Percentiles rank a stretch among this genome's conserved stretches.
phyloP scores from a whole-genome alignment of 768 basidiomycete genomes.

The Boletus rex-veris region DNA sequence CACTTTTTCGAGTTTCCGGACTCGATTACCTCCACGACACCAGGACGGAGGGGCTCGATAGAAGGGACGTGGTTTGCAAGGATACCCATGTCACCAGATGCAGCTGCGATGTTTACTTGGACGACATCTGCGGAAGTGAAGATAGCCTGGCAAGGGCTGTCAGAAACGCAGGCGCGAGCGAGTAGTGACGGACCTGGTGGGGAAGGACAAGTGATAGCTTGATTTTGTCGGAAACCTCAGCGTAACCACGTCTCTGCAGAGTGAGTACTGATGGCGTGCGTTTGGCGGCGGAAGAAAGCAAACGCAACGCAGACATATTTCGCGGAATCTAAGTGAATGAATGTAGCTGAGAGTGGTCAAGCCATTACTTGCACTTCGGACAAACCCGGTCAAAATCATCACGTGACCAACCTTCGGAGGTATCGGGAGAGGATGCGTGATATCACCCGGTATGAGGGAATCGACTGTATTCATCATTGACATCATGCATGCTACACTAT shows the following conservation, averaged over 20 bases:
- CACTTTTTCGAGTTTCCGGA: conserved; percentile 84
- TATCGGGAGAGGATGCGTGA: too few species aligned
- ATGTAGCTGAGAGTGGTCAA: neutral
- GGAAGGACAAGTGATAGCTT: conserved; percentile 92
- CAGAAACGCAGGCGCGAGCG: conserved; percentile 4
- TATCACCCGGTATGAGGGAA: neutral
- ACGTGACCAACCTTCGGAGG: conserved; percentile 16
- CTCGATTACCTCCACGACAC: conserved; percentile 93
- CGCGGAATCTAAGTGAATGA: neutral
- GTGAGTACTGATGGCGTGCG: conserved; percentile 51
- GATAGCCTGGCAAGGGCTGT: conserved; percentile 59
- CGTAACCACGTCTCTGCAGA: conserved; percentile 78
- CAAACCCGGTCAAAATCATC: conserved; percentile 25
- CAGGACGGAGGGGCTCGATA: conserved; percentile 93
- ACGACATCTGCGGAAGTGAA: conserved; percentile 89
- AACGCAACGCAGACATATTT: conserved; percentile 73
- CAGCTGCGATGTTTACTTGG: conserved; percentile 93
- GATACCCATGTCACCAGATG: conserved; percentile 98
- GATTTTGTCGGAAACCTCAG: conserved; percentile 87
- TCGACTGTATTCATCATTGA: too few species aligned
- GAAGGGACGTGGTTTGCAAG: conserved; percentile 98
- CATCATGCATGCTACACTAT: too few species aligned
- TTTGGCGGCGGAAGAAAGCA: conserved; percentile 61
- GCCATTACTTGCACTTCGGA: conserved; percentile 16
- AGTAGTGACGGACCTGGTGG: conserved; percentile 69